phyloP scores from a whole-genome alignment of 441 rosid species.

The Melastoma candidum region DNA sequence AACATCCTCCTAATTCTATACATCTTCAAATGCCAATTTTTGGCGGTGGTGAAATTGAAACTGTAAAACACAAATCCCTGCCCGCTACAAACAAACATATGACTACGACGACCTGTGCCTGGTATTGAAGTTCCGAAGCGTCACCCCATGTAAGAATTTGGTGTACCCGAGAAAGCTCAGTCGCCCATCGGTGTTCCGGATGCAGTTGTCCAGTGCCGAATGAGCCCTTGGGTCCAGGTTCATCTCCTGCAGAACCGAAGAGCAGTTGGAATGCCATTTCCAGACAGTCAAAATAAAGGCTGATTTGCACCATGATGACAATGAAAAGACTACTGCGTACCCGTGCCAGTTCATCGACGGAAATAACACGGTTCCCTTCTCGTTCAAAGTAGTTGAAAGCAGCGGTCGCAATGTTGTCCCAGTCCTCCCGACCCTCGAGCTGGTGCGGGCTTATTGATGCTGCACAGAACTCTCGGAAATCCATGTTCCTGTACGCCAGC shows the following conservation, averaged over 20 bases:
- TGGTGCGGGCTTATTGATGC: constrained; percentile 82
- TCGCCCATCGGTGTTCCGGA: constrained; percentile 72
- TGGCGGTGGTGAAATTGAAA: too few species aligned
- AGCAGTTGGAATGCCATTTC: neutral
- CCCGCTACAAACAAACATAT: constrained; percentile 16
- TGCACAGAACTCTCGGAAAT: constrained; percentile 85
- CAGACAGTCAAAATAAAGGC: constrained; percentile 5
- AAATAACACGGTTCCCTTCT: constrained; percentile 76
- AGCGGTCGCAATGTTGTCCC: constrained; percentile 68
- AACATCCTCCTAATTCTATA: too few species aligned
- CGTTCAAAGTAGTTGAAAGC: constrained; percentile 77
- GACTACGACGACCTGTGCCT: constrained; percentile 48
- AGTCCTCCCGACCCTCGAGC: constrained; percentile 71
- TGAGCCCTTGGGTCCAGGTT: constrained; percentile 74
- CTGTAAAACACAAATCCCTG: neutral
- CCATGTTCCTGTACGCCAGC: constrained; percentile 70
- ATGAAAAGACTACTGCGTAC: constrained; percentile 25
- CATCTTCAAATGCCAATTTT: too few species aligned
- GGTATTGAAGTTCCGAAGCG: constrained; percentile 62
- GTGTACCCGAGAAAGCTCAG: constrained; percentile 78
- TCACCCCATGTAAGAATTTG: constrained; percentile 91
- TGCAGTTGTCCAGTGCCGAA: constrained; percentile 64
- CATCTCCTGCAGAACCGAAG: constrained; percentile 49
- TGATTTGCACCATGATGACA: neutral
- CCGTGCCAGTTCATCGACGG: constrained; percentile 79